These are phyloP conservation scores for Penicillium herquei DNA, from an alignment of 495 filamentous ascomycete genomes.

Conservation along the genomic window DNA sequence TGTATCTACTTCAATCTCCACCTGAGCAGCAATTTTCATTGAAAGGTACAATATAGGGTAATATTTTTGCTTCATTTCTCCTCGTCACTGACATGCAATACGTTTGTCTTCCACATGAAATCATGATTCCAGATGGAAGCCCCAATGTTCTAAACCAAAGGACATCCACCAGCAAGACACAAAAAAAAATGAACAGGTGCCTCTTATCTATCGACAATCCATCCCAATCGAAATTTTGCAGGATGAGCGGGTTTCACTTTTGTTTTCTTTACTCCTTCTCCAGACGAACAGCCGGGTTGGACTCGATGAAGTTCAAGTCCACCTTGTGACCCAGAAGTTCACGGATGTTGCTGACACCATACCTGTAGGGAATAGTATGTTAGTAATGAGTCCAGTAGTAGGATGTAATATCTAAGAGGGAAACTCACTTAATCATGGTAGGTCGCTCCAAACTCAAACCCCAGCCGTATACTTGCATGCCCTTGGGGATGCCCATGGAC, in stretches of 20 bases:
- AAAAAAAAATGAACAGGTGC: conserved; percentile 13
- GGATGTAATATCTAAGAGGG: neutral
- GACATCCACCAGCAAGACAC: conserved; percentile 20
- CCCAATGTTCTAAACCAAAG: neutral
- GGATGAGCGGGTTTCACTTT: conserved; percentile 2
- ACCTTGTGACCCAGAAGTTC: conserved; percentile 85
- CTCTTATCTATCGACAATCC: conserved; percentile 23
- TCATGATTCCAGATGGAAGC: conserved; percentile 20
- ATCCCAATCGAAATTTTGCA: conserved; percentile 7
- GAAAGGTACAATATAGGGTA: neutral
- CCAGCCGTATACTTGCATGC: conserved; percentile 88
- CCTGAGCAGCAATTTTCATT: neutral
- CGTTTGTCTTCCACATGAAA: conserved; percentile 23
- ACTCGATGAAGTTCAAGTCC: conserved; percentile 77
- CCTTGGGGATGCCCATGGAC: conserved; percentile 82
- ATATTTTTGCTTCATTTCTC: conserved; percentile 25
- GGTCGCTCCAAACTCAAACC: conserved; percentile 88
- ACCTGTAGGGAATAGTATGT: conserved; percentile 36
- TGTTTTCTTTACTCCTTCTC: conserved; percentile 60
- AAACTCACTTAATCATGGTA: conserved; percentile 89
- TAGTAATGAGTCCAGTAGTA: conserved; percentile 5
- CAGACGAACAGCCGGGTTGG: conserved; percentile 77
- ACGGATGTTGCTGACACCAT: conserved; percentile 78
- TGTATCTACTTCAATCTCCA: too few relatives aligned
- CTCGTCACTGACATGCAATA: conserved; percentile 30